phyloP scores from a whole-genome alignment of 345 rosid species.

The Carallia brachiata region DNA sequence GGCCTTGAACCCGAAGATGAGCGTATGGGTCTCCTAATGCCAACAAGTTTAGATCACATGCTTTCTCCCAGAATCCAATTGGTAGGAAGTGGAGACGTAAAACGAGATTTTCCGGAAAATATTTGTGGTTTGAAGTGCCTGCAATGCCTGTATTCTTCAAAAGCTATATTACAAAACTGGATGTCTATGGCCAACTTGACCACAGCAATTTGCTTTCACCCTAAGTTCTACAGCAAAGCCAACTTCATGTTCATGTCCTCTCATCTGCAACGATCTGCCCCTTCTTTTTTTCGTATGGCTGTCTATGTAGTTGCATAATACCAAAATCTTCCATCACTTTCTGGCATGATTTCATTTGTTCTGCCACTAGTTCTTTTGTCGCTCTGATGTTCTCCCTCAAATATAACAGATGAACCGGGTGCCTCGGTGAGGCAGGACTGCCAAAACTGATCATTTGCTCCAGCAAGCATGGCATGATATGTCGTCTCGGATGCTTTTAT shows the following conservation, averaged over 20 bases:
- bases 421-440: conserved; percentile 51
- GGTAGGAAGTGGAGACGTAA: too few species aligned
- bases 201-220: too few species aligned
- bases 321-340: conserved; percentile 25
- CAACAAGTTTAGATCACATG: too few species aligned
- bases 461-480: conserved; percentile 5
- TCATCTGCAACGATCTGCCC: conserved; percentile 22
- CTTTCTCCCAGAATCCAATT: too few species aligned
- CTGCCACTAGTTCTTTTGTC: conserved; percentile 10
- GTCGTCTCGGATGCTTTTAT: conserved; percentile 11
- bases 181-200: too few species aligned
- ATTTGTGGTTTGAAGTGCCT: too few species aligned
- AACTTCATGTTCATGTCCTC: conserved; percentile 5
- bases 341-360: conserved; percentile 9
- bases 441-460: conserved; percentile 58
- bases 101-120: too few species aligned
- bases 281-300: conserved; percentile 15
- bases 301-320: conserved; percentile 23
- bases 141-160: too few species aligned
- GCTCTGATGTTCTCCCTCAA: conserved; percentile 22
- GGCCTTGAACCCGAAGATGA: too few species aligned
- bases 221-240: not conserved
- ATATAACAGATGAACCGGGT: conserved; percentile 27
- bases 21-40: too few species aligned
- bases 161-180: too few species aligned